Percentiles rank a stretch among this genome's conserved stretches.
Conservation (phyloP, 2,329 filamentous ascomycete species). For the Botryotinia convoluta region DNA sequence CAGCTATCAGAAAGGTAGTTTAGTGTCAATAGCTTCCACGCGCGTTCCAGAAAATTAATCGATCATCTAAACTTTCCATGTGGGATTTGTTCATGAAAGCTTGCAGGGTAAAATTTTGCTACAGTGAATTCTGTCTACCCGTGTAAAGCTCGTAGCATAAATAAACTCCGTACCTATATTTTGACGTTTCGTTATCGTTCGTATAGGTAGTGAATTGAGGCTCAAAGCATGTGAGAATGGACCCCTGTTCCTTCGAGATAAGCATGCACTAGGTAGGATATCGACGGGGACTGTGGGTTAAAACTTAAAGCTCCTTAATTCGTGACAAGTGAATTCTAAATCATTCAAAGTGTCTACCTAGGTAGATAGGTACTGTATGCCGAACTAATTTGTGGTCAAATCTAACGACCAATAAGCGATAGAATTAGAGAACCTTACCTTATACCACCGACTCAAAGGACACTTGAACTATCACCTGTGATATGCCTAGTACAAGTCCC, state of each 20-base stretch:
- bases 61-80: not conserved
- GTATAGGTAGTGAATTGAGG: not conserved
- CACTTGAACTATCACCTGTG: not conserved
- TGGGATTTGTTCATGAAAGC: not conserved
- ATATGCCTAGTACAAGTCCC: not conserved
- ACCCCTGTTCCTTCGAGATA: constrained; percentile 6
- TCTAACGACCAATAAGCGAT: not conserved
- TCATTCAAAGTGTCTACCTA: not conserved
- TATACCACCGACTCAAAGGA: not conserved
- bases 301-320: not conserved
- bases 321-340: not conserved
- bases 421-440: not conserved
- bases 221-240: not conserved
- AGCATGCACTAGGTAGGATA: not conserved
- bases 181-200: not conserved
- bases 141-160: not conserved
- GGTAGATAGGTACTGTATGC: not conserved
- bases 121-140: not conserved
- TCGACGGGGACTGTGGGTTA: not conserved
- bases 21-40: not conserved
- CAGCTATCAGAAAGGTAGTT: not conserved
- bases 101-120: not conserved
- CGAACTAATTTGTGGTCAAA: not conserved
- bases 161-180: not conserved
- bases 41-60: not conserved